Evolutionary conservation across 2,329 filamentous ascomycete genomes (phyloP).

Genomic region (Pseudogymnoascus sp.): DNA sequence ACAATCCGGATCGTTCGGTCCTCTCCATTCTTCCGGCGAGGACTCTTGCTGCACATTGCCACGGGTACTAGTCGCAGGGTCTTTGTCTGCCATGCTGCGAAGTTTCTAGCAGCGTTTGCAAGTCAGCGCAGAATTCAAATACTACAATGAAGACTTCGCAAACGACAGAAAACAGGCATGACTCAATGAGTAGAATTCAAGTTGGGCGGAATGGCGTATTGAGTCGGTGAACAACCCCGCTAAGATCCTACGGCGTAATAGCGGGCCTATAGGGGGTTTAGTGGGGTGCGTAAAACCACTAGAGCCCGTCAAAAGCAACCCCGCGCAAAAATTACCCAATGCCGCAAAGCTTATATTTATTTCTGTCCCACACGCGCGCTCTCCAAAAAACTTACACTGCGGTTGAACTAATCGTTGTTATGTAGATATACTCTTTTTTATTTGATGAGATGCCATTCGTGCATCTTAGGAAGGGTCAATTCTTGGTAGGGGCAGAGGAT

Average conservation of each 20-base stretch:
- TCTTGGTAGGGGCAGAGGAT: conserved; percentile 15
- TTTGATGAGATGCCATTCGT: conserved; percentile 13
- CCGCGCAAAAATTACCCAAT: no score
- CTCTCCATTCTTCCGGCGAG: conserved; percentile 12
- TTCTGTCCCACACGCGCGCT: no score
- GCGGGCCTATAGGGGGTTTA: background rate
- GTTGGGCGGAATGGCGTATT: background rate
- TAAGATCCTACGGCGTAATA: background rate
- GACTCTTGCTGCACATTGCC: conserved; percentile 24
- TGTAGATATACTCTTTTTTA: conserved; percentile 17
- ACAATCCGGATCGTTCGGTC: conserved; percentile 14
- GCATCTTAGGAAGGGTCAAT: background rate
- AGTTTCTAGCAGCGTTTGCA: background rate
- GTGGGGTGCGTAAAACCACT: no score
- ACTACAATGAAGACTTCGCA: background rate
- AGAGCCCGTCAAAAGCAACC: no score
- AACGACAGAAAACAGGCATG: conserved; percentile 19
- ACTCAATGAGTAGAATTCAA: conserved; percentile 16
- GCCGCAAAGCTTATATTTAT: no score
- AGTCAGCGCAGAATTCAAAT: background rate
- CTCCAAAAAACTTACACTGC: background rate
- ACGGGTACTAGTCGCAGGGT: conserved; percentile 5
- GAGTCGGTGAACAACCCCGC: background rate
- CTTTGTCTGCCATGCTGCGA: background rate
- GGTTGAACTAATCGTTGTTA: background rate